These are phyloP conservation scores for Aspergillus vadensis DNA, from an alignment of 2,329 filamentous ascomycete species.

Conservation along the genomic window DNA sequence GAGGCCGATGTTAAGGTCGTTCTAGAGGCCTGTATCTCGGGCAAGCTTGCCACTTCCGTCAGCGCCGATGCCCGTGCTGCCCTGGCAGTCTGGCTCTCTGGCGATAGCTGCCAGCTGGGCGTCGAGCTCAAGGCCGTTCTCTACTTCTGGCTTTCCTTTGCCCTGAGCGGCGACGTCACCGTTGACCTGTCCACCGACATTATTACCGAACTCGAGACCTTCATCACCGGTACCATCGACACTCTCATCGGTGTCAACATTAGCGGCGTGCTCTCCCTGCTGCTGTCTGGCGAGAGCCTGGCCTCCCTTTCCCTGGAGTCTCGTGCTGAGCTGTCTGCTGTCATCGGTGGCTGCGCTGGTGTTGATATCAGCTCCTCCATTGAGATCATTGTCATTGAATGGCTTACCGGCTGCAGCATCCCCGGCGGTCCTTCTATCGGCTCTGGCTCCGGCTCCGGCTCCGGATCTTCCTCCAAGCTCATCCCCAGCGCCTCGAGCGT, in stretches of 20 bases:
- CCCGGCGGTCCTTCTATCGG: conserved; percentile 22
- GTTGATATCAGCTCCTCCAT: conserved; percentile 56
- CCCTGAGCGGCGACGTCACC: conserved; percentile 26
- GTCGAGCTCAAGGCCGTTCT: conserved; percentile 41
- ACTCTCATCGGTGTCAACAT: conserved; percentile 33
- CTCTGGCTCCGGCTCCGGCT: neutral
- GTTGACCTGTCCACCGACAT: conserved; percentile 31
- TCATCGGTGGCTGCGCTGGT: conserved; percentile 39
- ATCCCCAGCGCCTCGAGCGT: conserved; percentile 20
- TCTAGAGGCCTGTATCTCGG: conserved; percentile 33
- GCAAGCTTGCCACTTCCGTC: conserved; percentile 31
- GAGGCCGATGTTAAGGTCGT: conserved; percentile 31
- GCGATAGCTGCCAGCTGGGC: conserved; percentile 35
- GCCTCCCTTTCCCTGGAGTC: conserved; percentile 34
- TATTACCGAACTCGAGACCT: conserved; percentile 31
- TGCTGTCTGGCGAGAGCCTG: conserved; percentile 37
- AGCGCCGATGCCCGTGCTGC: conserved; percentile 32
- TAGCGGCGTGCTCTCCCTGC: conserved; percentile 34
- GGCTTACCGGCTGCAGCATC: conserved; percentile 36
- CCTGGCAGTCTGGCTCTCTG: conserved; percentile 37
- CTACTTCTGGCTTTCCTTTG: conserved; percentile 40
- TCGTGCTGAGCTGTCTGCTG: conserved; percentile 39
- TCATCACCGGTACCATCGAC: conserved; percentile 34
- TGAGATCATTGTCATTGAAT: conserved; percentile 53
- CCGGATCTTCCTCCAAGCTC: conserved; percentile 19